Evolutionary conservation across 176 grass and related monocot species (phyloP), one percentile per base, ranked within the genome.

Genomic region (Musa itinerans): DNA sequence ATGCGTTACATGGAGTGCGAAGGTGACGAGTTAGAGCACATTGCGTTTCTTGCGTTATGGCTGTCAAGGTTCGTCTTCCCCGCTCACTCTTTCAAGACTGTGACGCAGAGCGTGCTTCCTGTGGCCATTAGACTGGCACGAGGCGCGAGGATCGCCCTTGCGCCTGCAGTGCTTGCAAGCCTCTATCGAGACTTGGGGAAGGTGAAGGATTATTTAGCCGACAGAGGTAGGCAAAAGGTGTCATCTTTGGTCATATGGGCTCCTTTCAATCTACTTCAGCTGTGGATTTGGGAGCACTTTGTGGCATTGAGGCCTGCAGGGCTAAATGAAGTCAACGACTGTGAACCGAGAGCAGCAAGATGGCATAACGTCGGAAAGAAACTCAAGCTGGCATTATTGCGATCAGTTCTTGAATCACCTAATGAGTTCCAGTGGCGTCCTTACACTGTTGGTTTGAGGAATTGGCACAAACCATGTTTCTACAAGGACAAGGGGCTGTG

Each of bases 201-300:
- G 34, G 63, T 92, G 63, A 92, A 92, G 87, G 68, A 76, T 52
- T 92, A 66, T 78, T 58, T 92, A 19, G 16, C 69, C 49, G 61
- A 65, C 25, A 76, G 54, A 13, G 34, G 61, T 25, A 54, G 27
- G 0, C 66, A 48, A 27, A 81, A 87, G 73, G 86, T 89, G 52
- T 23, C 77, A 8, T 63, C 86, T 53, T 55, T 96, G 13, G 64
- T 80, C 25, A 24, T 87, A 48, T 87, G 90, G 73, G 82, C 92
- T 26, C 89, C 92, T 17, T 58, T 96, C 76, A 69, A 89, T 79
- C 69, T 96, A 10, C 69, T 96, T 53, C 86, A 92, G 68, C 54
- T 92, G 11, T 96, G 89, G 92, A 69, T 87, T n/a, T 96, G 92
- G 92, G 92, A 96, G 78, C 84, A 80, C 1, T 96, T 96, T 72